These are phyloP conservation scores for Panus rudis DNA, from an alignment of 768 basidiomycete species.

Conservation along the genomic window DNA sequence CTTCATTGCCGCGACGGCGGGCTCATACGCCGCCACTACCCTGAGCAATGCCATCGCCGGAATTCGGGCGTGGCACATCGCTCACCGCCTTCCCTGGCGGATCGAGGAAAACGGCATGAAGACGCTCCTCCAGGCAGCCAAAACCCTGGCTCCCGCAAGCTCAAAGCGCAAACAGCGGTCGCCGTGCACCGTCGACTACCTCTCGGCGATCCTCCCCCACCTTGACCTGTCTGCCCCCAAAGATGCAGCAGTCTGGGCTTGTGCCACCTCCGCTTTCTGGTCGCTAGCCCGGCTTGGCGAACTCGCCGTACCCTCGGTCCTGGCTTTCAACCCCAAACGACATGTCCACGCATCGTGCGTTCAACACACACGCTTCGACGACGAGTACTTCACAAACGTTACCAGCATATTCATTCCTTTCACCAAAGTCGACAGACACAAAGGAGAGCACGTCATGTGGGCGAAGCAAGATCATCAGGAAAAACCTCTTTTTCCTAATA, in stretches of 20 bases:
- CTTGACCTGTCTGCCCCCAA: slow-evolving; percentile 1
- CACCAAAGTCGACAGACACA: slow-evolving; percentile 2
- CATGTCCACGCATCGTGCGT: slow-evolving; percentile 1
- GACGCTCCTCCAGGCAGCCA: slow-evolving; percentile 13
- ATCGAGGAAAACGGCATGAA: slow-evolving; percentile 17
- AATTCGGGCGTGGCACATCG: slow-evolving; percentile 39
- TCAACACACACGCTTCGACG: not conserved
- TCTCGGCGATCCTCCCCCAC: slow-evolving; percentile 2
- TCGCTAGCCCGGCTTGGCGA: slow-evolving; percentile 4
- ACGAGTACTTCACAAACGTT: not conserved
- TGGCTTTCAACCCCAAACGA: slow-evolving; percentile 1
- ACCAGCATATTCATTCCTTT: slow-evolving; percentile 2
- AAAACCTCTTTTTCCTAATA: no score
- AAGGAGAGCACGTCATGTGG: slow-evolving; percentile 11
- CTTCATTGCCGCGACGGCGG: slow-evolving; percentile 17
- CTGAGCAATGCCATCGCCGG: slow-evolving; percentile 32
- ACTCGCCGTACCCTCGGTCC: slow-evolving; percentile 1
- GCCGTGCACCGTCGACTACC: slow-evolving; percentile 13
- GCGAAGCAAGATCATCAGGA: slow-evolving; percentile 10
- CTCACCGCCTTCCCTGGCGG: slow-evolving; percentile 31
- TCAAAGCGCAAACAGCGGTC: slow-evolving; percentile 3
- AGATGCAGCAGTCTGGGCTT: slow-evolving; percentile 3
- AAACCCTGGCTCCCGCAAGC: slow-evolving; percentile 4
- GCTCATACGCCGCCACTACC: slow-evolving; percentile 25
- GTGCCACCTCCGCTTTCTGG: slow-evolving; percentile 1